Evolutionary conservation across 1,284 basidiomycete genomes (phyloP), one percentile per base, ranked within the genome.

Genomic region (Rhodotorula sp.): DNA sequence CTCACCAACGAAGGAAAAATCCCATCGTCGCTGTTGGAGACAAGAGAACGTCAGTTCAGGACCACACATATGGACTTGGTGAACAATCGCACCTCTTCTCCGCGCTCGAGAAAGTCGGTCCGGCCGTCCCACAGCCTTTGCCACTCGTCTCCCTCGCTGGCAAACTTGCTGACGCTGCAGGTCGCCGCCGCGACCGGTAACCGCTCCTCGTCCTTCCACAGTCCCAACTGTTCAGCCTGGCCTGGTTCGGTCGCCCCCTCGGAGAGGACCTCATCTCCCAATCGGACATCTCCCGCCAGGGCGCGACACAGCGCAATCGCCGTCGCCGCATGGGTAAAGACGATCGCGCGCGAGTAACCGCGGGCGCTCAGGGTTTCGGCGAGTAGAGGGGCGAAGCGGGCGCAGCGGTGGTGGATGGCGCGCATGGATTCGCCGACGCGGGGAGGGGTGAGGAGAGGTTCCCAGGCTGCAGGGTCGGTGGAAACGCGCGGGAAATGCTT

Each of bases 251-350:
- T 26, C 14, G 58, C 21, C 23, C 43, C 61, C 46, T 56, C 26
- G 0, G 20, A 47, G 12, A 65, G 49, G 18, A 47, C 10, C 43
- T n/a, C 23, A 26, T 56, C 54, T 12, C 54, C 54, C 14, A 26
- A 16, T 29, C n/a, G 31, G 15, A 71, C n/a, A 62, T 88, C 84
- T 1, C 85, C 87, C 8, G 87, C 73, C 52, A 93, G 84, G 54
- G 84, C 86, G 66, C 88, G 84, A 7, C 86, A 86, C 58, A 94
- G 85, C 5, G 88, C 87, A 73, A 92, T 91, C 71, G 85, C 84
- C 7, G 91, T 89, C 21, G 91, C 92, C 0, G 92, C 92, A 79
- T 94, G 92, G 70, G 87, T 88, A 74, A 92, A 85, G 43, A 94
- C 81, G 51, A 93, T 79, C 20, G 92, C 83, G 12, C 85, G 83